These are phyloP conservation scores for Gnomoniopsis smithogilvyi DNA, from an alignment of 2,329 filamentous ascomycete genomes.

Conservation along the genomic window DNA sequence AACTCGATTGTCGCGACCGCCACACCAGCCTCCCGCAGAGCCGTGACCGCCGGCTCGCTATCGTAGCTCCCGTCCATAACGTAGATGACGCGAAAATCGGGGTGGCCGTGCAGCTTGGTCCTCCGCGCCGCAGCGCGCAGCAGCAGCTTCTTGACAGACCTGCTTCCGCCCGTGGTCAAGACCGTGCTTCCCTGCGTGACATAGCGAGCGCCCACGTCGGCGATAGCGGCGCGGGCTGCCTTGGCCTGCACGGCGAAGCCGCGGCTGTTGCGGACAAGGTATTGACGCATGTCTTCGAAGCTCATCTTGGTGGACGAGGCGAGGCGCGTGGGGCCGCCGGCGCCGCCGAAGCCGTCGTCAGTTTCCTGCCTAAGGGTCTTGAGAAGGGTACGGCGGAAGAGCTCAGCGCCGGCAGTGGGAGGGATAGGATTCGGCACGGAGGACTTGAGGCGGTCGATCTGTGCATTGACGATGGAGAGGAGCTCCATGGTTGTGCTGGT, in stretches of 20 bases:
- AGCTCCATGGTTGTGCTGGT: constrained; percentile 88
- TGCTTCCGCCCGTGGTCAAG: constrained; percentile 85
- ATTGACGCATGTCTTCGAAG: constrained; percentile 79
- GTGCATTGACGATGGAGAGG: constrained; percentile 55
- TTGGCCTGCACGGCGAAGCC: constrained; percentile 86
- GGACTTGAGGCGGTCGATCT: constrained; percentile 73
- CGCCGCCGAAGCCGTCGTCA: constrained; percentile 23
- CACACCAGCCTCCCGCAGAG: constrained; percentile 70
- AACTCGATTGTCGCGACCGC: constrained; percentile 79
- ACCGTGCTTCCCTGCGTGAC: constrained; percentile 76
- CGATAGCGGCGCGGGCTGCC: constrained; percentile 79
- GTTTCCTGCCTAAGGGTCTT: constrained; percentile 60
- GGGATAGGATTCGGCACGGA: constrained; percentile 86
- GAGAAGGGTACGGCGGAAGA: constrained; percentile 93
- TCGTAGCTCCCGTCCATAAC: constrained; percentile 61
- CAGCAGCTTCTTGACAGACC: constrained; percentile 78
- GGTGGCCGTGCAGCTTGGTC: constrained; percentile 50
- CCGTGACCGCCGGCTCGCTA: constrained; percentile 66
- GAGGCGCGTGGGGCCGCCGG: constrained; percentile 23
- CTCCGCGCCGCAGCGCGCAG: constrained; percentile 66
- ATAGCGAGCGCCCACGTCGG: constrained; percentile 72
- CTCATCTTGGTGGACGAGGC: constrained; percentile 42
- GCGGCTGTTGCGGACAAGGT: constrained; percentile 80
- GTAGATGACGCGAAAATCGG: constrained; percentile 79
- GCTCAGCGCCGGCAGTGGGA: constrained; percentile 87